phyloP scores from a whole-genome alignment of 805 yeast species.

The Hemisphaericaspora nanyangensis region DNA sequence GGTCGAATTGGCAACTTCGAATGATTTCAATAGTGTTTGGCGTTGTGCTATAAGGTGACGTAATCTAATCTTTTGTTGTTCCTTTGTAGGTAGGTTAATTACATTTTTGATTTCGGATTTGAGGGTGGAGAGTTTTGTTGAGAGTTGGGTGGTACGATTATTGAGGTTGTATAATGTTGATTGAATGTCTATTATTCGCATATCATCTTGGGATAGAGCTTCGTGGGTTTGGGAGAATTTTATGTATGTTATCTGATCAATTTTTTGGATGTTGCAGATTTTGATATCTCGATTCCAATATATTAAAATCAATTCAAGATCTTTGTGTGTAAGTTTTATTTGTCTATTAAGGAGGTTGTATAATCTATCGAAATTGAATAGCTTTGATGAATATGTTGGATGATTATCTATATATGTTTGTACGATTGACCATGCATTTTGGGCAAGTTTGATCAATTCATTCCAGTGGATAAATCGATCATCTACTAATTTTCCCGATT shows the following conservation, averaged over 20 bases:
- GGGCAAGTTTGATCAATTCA: constrained; percentile 11
- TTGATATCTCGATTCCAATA: constrained; percentile 26
- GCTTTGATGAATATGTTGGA: constrained; percentile 14
- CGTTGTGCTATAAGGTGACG: constrained; percentile 15
- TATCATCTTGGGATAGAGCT: constrained; percentile 25
- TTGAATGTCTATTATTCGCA: constrained; percentile 26
- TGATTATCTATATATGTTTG: constrained; percentile 4
- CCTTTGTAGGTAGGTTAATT: constrained; percentile 6
- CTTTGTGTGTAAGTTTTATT: constrained; percentile 15
- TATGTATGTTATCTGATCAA: constrained; percentile 14
- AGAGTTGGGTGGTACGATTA: constrained; percentile 17
- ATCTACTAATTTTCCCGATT: constrained; percentile 13
- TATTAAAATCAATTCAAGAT: constrained; percentile 24
- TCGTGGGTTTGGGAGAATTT: constrained; percentile 16
- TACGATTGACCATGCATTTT: constrained; percentile 3
- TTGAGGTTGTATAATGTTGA: constrained; percentile 15
- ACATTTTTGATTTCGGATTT: constrained; percentile 15
- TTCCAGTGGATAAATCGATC: constrained; percentile 24
- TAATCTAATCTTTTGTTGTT: constrained; percentile 14
- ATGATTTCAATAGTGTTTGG: constrained; percentile 13
- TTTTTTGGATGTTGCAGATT: constrained; percentile 7
- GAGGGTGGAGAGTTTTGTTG: constrained; percentile 15
- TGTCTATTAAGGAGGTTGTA: constrained; percentile 7
- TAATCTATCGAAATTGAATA: constrained; percentile 13
- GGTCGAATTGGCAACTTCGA: constrained; percentile 14